These are phyloP conservation scores for Penicillium sp. DNA, from an alignment of 2,329 filamentous ascomycete genomes.

Conservation along the genomic window DNA sequence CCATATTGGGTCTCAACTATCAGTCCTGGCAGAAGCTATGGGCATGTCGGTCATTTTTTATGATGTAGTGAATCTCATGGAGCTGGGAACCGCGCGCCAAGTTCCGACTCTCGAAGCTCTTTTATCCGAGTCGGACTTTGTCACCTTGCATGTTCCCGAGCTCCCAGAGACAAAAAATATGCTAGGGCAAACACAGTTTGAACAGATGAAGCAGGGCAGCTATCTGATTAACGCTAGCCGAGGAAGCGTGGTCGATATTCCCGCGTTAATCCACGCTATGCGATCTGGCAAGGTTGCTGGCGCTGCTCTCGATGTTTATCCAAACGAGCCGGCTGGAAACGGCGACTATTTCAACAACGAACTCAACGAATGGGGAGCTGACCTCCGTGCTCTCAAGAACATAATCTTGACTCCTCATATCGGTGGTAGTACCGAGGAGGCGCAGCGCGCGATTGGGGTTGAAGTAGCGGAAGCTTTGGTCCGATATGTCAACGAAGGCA, in stretches of 20 bases:
- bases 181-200: slow-evolving; percentile 79
- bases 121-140: slow-evolving; percentile 81
- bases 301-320: slow-evolving; percentile 95
- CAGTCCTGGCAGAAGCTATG: slow-evolving; percentile 94
- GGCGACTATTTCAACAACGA: slow-evolving; percentile 90
- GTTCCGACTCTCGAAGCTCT: slow-evolving; percentile 78
- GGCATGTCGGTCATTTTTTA: slow-evolving; percentile 98
- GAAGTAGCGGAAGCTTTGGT: slow-evolving; percentile 89
- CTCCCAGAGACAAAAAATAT: slow-evolving; percentile 90
- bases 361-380: slow-evolving; percentile 83
- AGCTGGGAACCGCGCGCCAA: slow-evolving; percentile 84
- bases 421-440: slow-evolving; percentile 96
- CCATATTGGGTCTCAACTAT: slow-evolving; percentile 95
- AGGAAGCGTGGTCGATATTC: slow-evolving; percentile 92
- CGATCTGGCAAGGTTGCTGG: slow-evolving; percentile 85
- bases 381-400: slow-evolving; percentile 84
- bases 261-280: slow-evolving; percentile 86
- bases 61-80: slow-evolving; percentile 93
- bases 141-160: slow-evolving; percentile 94
- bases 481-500: slow-evolving; percentile 93
- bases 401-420: slow-evolving; percentile 96
- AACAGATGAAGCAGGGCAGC: slow-evolving; percentile 87
- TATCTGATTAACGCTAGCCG: slow-evolving; percentile 97
- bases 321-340: slow-evolving; percentile 89
- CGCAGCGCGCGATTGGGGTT: slow-evolving; percentile 91